Percentiles rank a stretch among this genome's conserved stretches.
phyloP scores from a whole-genome alignment of 2,329 filamentous ascomycete species.

The Ascochyta clinopodiicola region DNA sequence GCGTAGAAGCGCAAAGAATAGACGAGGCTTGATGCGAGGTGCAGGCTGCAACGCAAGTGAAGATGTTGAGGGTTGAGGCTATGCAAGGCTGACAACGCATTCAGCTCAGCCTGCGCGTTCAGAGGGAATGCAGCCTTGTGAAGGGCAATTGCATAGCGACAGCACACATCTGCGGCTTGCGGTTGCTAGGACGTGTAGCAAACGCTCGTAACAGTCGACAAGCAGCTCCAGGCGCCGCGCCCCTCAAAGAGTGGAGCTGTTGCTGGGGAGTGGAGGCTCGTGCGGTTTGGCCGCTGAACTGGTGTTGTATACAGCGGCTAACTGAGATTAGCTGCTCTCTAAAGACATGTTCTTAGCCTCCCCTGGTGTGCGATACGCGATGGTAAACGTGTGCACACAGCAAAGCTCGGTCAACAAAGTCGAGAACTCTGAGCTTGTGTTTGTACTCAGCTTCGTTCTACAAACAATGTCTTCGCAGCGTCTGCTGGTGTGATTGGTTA shows the following conservation, averaged over 20 bases:
- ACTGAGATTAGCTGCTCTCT: slow-evolving; percentile 31
- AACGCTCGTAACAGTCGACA: neutral
- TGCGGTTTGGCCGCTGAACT: neutral
- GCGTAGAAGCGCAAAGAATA: slow-evolving; percentile 13
- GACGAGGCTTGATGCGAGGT: neutral
- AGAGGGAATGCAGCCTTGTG: slow-evolving; percentile 1
- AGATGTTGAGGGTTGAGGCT: slow-evolving; percentile 13
- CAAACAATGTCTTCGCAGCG: too few relatives aligned
- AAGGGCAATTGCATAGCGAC: slow-evolving; percentile 1
- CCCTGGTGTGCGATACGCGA: too few relatives aligned
- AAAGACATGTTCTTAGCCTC: neutral
- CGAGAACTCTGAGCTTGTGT: too few relatives aligned
- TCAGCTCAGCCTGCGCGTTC: neutral
- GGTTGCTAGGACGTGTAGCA: neutral
- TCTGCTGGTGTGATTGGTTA: too few relatives aligned
- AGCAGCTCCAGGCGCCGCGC: slow-evolving; percentile 6
- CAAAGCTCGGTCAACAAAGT: too few relatives aligned
- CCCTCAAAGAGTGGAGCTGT: slow-evolving; percentile 14
- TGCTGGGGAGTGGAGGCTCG: slow-evolving; percentile 7
- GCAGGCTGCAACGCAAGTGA: slow-evolving; percentile 19
- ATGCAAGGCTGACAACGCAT: slow-evolving; percentile 16
- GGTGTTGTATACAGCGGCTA: slow-evolving; percentile 20
- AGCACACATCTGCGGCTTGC: neutral
- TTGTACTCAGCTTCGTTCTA: too few relatives aligned
- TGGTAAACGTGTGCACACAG: too few relatives aligned